phyloP scores from a whole-genome alignment of 1,139 yeast species.

The Suhomyces ambrosiae region DNA sequence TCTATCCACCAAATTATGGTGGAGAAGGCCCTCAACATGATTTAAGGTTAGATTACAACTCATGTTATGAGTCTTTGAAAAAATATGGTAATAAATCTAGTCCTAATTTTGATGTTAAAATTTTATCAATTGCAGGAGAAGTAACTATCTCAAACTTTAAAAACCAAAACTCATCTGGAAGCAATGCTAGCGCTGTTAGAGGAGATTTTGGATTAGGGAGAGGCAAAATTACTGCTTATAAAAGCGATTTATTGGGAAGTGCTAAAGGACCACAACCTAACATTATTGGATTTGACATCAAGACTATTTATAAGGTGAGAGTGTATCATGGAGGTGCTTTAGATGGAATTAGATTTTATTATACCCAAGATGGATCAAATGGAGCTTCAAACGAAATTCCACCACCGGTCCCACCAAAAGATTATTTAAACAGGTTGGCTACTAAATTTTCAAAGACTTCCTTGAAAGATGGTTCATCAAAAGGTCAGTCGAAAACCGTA shows the following conservation, averaged over 20 bases:
- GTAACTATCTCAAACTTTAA: conserved; percentile 35
- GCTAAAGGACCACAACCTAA: conserved; percentile 22
- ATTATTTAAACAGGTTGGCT: conserved; percentile 41
- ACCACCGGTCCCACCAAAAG: conserved; percentile 52
- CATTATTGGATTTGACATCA: conserved; percentile 34
- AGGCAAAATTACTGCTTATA: conserved; percentile 45
- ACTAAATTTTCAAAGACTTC: conserved; percentile 16
- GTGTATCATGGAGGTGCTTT: conserved; percentile 74
- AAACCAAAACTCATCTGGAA: conserved; percentile 1
- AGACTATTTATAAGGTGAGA: conserved; percentile 48
- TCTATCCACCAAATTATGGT: conserved; percentile 53
- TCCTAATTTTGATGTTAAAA: conserved; percentile 49
- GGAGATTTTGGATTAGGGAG: conserved; percentile 47
- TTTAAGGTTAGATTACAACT: conserved; percentile 50
- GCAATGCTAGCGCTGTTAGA: conserved; percentile 22
- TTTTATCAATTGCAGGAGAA: conserved; percentile 50
- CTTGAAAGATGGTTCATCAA: conserved; percentile 12
- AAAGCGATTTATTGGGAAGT: conserved; percentile 48
- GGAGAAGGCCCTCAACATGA: conserved; percentile 63
- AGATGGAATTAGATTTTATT: conserved; percentile 62
- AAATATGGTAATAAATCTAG: conserved; percentile 24
- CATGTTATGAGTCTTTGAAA: conserved; percentile 43
- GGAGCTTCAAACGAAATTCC: conserved; percentile 28
- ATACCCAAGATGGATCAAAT: conserved; percentile 4
- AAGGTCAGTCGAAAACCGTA: conserved; percentile 18